Conservation (phyloP, 1,139 yeast genomes). For the Pichia sp. region DNA sequence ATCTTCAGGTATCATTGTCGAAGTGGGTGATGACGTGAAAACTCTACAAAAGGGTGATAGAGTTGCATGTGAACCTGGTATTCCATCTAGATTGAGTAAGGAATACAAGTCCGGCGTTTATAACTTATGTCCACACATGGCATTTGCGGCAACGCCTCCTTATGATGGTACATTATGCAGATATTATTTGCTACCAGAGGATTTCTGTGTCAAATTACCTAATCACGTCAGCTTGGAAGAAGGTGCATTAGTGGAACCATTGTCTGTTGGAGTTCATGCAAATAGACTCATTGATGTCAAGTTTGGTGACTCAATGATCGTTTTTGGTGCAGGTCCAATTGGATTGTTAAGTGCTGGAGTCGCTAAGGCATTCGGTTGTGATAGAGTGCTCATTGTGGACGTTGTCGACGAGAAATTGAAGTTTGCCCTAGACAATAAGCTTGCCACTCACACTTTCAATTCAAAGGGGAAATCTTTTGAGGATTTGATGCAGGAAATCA, state of each 20-base stretch:
- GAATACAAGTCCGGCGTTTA: conserved; percentile 72
- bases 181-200: conserved; percentile 74
- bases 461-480: conserved; percentile 36
- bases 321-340: conserved; percentile 93
- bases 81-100: conserved; percentile 69
- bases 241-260: conserved; percentile 87
- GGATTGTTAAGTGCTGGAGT: conserved; percentile 76
- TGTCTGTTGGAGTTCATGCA: conserved; percentile 83
- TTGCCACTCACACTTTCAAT: conserved; percentile 56
- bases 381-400: conserved; percentile 60
- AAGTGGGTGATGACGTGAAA: conserved; percentile 57
- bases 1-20: conserved; percentile 59
- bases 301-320: conserved; percentile 69
- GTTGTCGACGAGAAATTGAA: conserved; percentile 51
- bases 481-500: conserved; percentile 24
- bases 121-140: conserved; percentile 77
- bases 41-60: conserved; percentile 64
- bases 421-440: conserved; percentile 43
- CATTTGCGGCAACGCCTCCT: conserved; percentile 84
- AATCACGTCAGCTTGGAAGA: conserved; percentile 70
- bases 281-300: conserved; percentile 58
- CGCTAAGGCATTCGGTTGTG: conserved; percentile 79
- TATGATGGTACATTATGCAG: conserved; percentile 69
- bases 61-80: conserved; percentile 79
- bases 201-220: conserved; percentile 74